Evolutionary conservation across 805 yeast species (phyloP).

Genomic region (Wickerhamiella kazuoi): DNA sequence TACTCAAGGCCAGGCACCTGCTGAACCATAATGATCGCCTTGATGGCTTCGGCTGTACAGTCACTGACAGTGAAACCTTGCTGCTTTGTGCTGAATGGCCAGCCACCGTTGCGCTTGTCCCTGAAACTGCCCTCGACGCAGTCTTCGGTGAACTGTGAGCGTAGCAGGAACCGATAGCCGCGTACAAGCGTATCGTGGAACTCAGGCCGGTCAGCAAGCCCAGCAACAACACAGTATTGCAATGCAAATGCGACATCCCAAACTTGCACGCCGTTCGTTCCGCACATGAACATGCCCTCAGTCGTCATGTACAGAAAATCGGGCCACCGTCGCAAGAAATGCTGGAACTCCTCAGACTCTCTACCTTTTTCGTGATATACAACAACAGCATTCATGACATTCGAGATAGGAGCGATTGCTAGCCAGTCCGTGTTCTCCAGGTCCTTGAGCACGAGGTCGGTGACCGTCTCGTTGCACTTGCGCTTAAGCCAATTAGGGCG

Average conservation of each 20-base stretch:
- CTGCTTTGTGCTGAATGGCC: constrained; percentile 90
- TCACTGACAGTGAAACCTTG: constrained; percentile 96
- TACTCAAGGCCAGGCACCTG: constrained; percentile 38
- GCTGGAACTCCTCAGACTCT: constrained; percentile 41
- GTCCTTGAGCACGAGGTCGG: constrained; percentile 56
- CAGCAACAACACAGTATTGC: constrained; percentile 67
- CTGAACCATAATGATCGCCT: constrained; percentile 83
- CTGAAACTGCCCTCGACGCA: constrained; percentile 64
- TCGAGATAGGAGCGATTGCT: constrained; percentile 87
- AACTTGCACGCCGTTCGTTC: constrained; percentile 93
- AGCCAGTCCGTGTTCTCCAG: constrained; percentile 58
- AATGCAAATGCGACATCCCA: constrained; percentile 93
- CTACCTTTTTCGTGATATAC: constrained; percentile 52
- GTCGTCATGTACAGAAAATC: constrained; percentile 75
- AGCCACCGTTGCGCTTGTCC: constrained; percentile 72
- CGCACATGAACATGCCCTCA: constrained; percentile 84
- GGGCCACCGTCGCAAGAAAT: constrained; percentile 40
- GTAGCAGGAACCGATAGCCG: constrained; percentile 53
- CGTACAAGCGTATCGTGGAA: constrained; percentile 44
- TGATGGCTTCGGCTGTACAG: constrained; percentile 89
- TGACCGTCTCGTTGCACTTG: constrained; percentile 33
- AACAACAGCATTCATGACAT: constrained; percentile 66
- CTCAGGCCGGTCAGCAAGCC: constrained; percentile 51
- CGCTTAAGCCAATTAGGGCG: constrained; percentile 60
- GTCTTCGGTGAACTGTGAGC: constrained; percentile 73